Evolutionary conservation across 768 basidiomycete species (phyloP), one percentile per base, ranked within the genome.

Genomic region (Cyclocybe cylindracea): DNA sequence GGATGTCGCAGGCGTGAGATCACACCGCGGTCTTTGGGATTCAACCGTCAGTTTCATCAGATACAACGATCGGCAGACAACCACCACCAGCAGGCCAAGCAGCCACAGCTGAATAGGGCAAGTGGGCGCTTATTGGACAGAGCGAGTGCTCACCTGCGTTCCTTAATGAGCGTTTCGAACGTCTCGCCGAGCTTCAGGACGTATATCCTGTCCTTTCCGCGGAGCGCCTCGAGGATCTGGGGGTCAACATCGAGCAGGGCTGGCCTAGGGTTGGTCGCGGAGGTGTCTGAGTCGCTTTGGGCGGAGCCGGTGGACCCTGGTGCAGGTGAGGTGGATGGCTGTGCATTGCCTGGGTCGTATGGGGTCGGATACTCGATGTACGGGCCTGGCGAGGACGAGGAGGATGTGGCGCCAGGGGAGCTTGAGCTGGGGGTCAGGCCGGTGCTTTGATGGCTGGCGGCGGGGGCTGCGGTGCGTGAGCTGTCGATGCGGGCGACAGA

Each of bases 121-220:
- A 29, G 33, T 35, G 46, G 29, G 50, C 44, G 36, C 39, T 29
- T 11, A 34, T 32, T 18, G 42, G 52, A 55, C 37, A 51, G 50
- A 59, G 35, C 11, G 46, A 51, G 44, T 33, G 78, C 86, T 51
- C 55, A 88, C 90, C 80, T 83, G 61, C 78, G 82, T 66, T 91
- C 90, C 53, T 70, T 79, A 62, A 94, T 89, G 64, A 94, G 78
- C 45, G 72, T 70, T 72, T 94, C 91, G 82, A 94, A 89, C 58
- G 75, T 77, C 73, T 94, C 92, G 52, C 89, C 91, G n/a, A 94
- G 79, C 75, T 89, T 92, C 61, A 94, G 74, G 42, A 94, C 90
- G 68, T 86, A 94, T 55, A 94, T 78, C 64, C 91, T 80, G 69
- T 94, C 91, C 74, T 94, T 94, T 78, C 86, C 86, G 69, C 78